Evolutionary conservation across 371 early-diverging fungal species (phyloP), one percentile per base, ranked within the genome.

Genomic region (Ecytonucleospora hepatopenaei): DNA sequence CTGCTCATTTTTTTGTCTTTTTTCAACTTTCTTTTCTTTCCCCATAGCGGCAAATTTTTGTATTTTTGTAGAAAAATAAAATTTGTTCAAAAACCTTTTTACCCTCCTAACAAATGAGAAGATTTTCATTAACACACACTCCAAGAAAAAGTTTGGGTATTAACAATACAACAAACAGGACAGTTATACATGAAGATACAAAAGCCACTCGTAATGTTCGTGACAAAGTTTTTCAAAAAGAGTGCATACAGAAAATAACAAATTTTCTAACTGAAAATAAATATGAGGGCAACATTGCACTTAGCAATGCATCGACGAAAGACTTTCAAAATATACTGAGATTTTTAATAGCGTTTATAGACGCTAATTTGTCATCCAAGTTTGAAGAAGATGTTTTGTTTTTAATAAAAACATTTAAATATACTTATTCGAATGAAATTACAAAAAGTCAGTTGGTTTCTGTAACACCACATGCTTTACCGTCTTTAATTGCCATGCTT

Each of bases 291-390:
- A 51, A 77, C 23, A 63, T 86, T 28, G 82, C 84, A 0, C 73
- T 94, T 40, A 73, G 77, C 2, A 81, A 83, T 17, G 88, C 90
- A 16, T 82, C 88, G 2, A 80, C 78, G 21, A 91, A 88, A 80
- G 91, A 90, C 49, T 91, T 90, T 76, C 87, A 88, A 68, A 81
- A 78, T 51, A 87, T 91, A 15, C 92, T 94, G 83, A 87, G 84
- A 67, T 91, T 88, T 71, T 73, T 93, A 12, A 89, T 89, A 74
- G 73, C 79, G 2, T 84, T 83, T 73, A 75, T 92, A 55, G 91
- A 90, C 68, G 85, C 88, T 4, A 65, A 62, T 51, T 89, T 82
- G 65, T 78, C 78, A 63, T 48, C 62, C 15, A 84, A 83, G 69
- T 86, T 90, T 72, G 92, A 91, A 70, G 89, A 89, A 15, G 92